Percentiles rank a stretch among this genome's conserved stretches.
Evolutionary conservation across 1,284 basidiomycete species (phyloP).

Genomic region (Pseudozyma sp.): DNA sequence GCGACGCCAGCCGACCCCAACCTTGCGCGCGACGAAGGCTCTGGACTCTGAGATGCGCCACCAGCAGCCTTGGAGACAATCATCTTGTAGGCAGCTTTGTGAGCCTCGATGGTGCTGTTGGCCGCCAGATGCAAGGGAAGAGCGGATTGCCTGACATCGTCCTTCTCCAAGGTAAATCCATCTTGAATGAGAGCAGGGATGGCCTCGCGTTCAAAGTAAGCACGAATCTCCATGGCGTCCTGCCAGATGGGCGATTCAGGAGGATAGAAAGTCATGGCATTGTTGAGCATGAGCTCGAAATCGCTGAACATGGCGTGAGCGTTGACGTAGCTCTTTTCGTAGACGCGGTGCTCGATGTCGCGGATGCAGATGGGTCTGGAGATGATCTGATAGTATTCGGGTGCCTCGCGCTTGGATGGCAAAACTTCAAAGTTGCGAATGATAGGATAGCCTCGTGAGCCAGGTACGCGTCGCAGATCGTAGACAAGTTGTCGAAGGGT

Average conservation of each 20-base stretch:
- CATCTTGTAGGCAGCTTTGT: constrained; percentile 50
- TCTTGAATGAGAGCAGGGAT: constrained; percentile 62
- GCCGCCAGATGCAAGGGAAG: constrained; percentile 57
- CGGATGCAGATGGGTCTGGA: constrained; percentile 56
- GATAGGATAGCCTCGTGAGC: constrained; percentile 43
- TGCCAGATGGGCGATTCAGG: constrained; percentile 56
- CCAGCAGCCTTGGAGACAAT: constrained; percentile 31
- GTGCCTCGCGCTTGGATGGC: constrained; percentile 56
- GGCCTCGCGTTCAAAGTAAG: constrained; percentile 57
- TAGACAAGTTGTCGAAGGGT: constrained; percentile 58
- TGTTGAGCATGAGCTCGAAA: constrained; percentile 64
- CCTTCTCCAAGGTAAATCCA: constrained; percentile 66
- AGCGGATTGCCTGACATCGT: constrained; percentile 64
- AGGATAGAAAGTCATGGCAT: constrained; percentile 65
- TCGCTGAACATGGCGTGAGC: constrained; percentile 59
- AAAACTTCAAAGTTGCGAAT: constrained; percentile 59
- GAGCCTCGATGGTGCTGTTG: constrained; percentile 56
- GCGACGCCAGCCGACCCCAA: constrained; percentile 29
- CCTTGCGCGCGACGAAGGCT: constrained; percentile 30
- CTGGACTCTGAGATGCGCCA: constrained; percentile 36
- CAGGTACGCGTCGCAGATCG: constrained; percentile 41
- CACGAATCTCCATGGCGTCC: constrained; percentile 58
- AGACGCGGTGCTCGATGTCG: constrained; percentile 57
- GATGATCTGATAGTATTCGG: constrained; percentile 67
- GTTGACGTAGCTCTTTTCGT: constrained; percentile 60